Evolutionary conservation across 2,329 filamentous ascomycete genomes (phyloP), one percentile per base, ranked within the genome.

Genomic region (Lasiodiplodia sp.): DNA sequence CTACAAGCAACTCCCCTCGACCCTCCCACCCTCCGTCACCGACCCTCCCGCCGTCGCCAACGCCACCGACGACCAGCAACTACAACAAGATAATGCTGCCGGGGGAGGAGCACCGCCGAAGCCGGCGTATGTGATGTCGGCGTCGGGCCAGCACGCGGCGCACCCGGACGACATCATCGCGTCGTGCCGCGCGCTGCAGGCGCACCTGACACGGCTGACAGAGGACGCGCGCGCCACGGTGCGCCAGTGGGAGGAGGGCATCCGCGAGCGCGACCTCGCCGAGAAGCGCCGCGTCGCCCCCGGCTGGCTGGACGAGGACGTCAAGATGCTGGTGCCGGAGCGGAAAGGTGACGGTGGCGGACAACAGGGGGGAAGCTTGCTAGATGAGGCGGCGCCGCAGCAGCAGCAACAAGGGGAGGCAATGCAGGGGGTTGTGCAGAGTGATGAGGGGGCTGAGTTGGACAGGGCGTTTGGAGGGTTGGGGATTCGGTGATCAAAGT

Each of bases 1-100:
- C 73, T 98, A 97, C 86, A 95, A 94, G 78, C 87, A 89, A 12
- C 91, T 98, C 77, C 93, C 95, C 0, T 95, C 93, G 0, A 92
- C 93, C 2, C 88, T 98, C 0, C 95, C 96, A 0, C 89, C 89
- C 1, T 92, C 92, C 1, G 86, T 88, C 40, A 87, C 89, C 8
- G 85, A 86, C 69, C 71, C 71, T 23, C 62, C 64, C 55, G 38
- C 72, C 86, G 85, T 37, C 87, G 86, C 71, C 96, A 94, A 78
- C 89, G 86, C 69, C 78, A 80, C 53, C 79, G 74, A 69, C 78
- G 83, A 72, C 74, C n/a, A 78, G 67, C 47, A 69, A 28, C 70
- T 66, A 28, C 60, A 69, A 4, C 44, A 47, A 47, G 16, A 3
- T 6, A 6, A 8, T 18, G 16, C 31, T 10, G 31, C 31, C 28